A percentile compares a stretch with the other conserved stretches of the same genome.
These are phyloP conservation scores for Russula sp. DNA, from an alignment of 768 basidiomycete genomes.

Conservation along the genomic window DNA sequence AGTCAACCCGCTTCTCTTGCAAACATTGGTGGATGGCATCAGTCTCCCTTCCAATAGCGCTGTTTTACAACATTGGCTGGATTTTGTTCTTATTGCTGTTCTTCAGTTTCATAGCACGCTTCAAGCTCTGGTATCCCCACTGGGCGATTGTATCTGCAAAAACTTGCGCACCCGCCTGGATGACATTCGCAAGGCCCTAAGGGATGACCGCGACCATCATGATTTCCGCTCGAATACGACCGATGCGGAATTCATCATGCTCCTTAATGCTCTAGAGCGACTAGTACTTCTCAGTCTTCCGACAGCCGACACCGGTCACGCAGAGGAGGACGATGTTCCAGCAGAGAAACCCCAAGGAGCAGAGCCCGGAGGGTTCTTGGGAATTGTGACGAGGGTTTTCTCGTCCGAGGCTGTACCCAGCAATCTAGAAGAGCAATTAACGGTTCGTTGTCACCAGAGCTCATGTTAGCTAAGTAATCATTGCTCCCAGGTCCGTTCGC, in stretches of 20 bases:
- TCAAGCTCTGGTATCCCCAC: slow-evolving; percentile 58
- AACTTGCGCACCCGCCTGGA: slow-evolving; percentile 55
- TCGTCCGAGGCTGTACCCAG: slow-evolving; percentile 54
- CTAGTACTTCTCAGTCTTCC: slow-evolving; percentile 69
- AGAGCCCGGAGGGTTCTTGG: slow-evolving; percentile 67
- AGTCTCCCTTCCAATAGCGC: slow-evolving; percentile 61
- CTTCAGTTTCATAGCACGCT: slow-evolving; percentile 76
- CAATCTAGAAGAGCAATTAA: slow-evolving; percentile 48
- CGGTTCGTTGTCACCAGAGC: slow-evolving; percentile 37
- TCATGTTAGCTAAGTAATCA: neutral
- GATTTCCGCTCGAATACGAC: slow-evolving; percentile 50
- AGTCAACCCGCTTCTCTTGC: slow-evolving; percentile 67
- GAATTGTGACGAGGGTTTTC: slow-evolving; percentile 90
- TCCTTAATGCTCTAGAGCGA: slow-evolving; percentile 80
- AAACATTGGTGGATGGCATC: slow-evolving; percentile 79
- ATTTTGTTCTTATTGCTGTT: slow-evolving; percentile 88
- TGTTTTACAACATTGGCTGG: slow-evolving; percentile 91
- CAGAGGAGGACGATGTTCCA: slow-evolving; percentile 50
- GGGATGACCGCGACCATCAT: slow-evolving; percentile 31
- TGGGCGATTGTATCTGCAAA: slow-evolving; percentile 73
- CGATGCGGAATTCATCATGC: slow-evolving; percentile 79
- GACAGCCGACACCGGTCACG: slow-evolving; percentile 40
- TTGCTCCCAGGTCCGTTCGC: slow-evolving; percentile 52
- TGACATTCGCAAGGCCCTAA: slow-evolving; percentile 37
- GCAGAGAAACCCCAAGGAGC: slow-evolving; percentile 45